These are phyloP conservation scores for Noccaea caerulescens DNA, from an alignment of 345 rosid genomes.

Conservation along the genomic window DNA sequence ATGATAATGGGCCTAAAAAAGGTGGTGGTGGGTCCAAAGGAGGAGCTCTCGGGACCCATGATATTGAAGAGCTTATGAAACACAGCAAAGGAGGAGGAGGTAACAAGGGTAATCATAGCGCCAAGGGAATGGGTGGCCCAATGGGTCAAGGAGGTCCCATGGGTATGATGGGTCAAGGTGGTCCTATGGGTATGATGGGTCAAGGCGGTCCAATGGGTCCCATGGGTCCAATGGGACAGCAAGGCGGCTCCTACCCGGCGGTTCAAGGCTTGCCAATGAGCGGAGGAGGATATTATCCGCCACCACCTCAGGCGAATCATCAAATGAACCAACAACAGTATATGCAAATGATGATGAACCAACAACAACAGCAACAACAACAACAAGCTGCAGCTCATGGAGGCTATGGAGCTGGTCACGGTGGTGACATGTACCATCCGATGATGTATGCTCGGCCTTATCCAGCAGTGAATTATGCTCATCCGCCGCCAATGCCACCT, in stretches of 20 bases:
- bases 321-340: conserved; percentile 61
- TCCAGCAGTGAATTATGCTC: conserved; percentile 61
- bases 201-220: conserved; percentile 44
- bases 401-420: conserved; percentile 68
- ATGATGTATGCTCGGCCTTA: conserved; percentile 79
- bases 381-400: conserved; percentile 55
- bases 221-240: conserved; percentile 44
- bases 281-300: conserved; percentile 47
- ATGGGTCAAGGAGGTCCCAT: conserved; percentile 45
- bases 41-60: conserved; percentile 50
- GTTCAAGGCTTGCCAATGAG: conserved; percentile 84
- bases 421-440: conserved; percentile 76
- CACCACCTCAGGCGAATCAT: conserved; percentile 46
- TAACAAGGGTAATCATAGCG: conserved; percentile 37
- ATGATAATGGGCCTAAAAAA: conserved; percentile 56
- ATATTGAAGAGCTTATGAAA: conserved; percentile 51
- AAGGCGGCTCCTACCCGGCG: conserved; percentile 55
- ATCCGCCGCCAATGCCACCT: conserved; percentile 59
- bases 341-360: conserved; percentile 51
- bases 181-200: conserved; percentile 43
- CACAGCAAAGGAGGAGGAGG: conserved; percentile 46
- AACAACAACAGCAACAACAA: conserved; percentile 35
- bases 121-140: conserved; percentile 40
- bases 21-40: conserved; percentile 52
- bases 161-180: conserved; percentile 45